Percentiles rank a stretch among this genome's conserved stretches.
Conservation (phyloP, 2,329 filamentous ascomycete genomes). For the Metarhizium rileyi region DNA sequence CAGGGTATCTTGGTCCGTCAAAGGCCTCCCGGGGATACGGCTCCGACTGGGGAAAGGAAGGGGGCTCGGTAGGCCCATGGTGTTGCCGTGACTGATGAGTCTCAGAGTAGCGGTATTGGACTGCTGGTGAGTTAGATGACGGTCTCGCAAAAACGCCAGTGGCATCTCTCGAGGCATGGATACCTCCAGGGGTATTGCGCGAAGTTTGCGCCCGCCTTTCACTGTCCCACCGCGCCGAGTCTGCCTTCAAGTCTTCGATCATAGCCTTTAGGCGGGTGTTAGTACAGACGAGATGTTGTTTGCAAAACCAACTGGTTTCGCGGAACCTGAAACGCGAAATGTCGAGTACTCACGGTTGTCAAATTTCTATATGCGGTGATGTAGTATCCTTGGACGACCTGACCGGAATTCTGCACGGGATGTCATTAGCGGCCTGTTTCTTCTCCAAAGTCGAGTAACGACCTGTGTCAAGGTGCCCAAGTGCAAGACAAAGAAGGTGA, state of each 20-base stretch:
- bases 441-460: neutral
- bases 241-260: slow-evolving; percentile 53
- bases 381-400: slow-evolving; percentile 62
- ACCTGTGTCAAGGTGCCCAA: neutral
- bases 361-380: slow-evolving; percentile 72
- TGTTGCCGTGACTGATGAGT: slow-evolving; percentile 38
- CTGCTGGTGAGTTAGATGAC: slow-evolving; percentile 49
- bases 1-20: slow-evolving; percentile 38
- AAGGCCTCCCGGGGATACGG: slow-evolving; percentile 33
- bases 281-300: neutral
- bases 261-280: slow-evolving; percentile 37
- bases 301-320: neutral
- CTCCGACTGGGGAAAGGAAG: slow-evolving; percentile 24
- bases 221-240: slow-evolving; percentile 52
- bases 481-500: neutral
- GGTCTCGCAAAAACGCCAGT: slow-evolving; percentile 37
- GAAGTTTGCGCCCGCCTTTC: slow-evolving; percentile 47
- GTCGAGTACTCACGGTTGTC: slow-evolving; percentile 52
- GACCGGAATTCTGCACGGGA: slow-evolving; percentile 38
- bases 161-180: slow-evolving; percentile 41
- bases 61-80: slow-evolving; percentile 34
- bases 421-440: neutral
- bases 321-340: neutral
- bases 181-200: slow-evolving; percentile 48
- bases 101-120: slow-evolving; percentile 47